These are phyloP conservation scores for Tolypocladium ovalisporum DNA, from an alignment of 2,329 filamentous ascomycete species.

Conservation along the genomic window DNA sequence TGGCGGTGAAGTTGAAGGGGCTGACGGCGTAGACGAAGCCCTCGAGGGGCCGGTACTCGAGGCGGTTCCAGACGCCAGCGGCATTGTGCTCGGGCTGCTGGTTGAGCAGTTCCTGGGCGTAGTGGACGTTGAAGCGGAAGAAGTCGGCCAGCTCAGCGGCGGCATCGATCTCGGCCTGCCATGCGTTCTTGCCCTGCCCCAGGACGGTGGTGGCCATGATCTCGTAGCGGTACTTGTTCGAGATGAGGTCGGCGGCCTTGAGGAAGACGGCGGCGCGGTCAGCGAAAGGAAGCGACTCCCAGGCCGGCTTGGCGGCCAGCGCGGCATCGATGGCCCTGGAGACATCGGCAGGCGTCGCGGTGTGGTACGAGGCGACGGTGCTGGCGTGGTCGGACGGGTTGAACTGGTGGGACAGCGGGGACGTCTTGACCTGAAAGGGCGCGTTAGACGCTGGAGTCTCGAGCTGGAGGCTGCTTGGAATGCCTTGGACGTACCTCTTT, in stretches of 20 bases:
- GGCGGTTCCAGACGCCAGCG: constrained; percentile 79
- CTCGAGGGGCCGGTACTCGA: constrained; percentile 82
- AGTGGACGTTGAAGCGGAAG: constrained; percentile 87
- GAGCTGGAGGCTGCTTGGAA: neutral
- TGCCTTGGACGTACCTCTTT: constrained; percentile 49
- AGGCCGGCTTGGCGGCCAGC: constrained; percentile 72
- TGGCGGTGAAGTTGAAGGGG: constrained; percentile 96
- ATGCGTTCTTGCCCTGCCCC: constrained; percentile 95
- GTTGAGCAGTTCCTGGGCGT: constrained; percentile 81
- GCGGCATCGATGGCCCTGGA: constrained; percentile 72
- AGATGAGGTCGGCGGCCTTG: constrained; percentile 86
- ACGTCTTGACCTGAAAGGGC: constrained; percentile 49
- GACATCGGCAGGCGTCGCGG: constrained; percentile 68
- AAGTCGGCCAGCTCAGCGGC: constrained; percentile 91
- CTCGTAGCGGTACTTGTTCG: constrained; percentile 90
- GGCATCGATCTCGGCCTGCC: constrained; percentile 97
- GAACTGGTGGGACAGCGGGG: constrained; percentile 56
- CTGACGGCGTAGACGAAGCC: constrained; percentile 92
- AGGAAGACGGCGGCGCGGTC: constrained; percentile 90
- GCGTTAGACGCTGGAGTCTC: neutral
- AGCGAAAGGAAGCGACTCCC: constrained; percentile 79
- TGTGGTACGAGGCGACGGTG: constrained; percentile 73
- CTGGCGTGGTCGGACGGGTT: constrained; percentile 75
- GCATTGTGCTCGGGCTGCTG: constrained; percentile 80
- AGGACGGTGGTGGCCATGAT: constrained; percentile 95